Conservation (phyloP, 148 eudicot species). For the Rhododendron simsii region DNA sequence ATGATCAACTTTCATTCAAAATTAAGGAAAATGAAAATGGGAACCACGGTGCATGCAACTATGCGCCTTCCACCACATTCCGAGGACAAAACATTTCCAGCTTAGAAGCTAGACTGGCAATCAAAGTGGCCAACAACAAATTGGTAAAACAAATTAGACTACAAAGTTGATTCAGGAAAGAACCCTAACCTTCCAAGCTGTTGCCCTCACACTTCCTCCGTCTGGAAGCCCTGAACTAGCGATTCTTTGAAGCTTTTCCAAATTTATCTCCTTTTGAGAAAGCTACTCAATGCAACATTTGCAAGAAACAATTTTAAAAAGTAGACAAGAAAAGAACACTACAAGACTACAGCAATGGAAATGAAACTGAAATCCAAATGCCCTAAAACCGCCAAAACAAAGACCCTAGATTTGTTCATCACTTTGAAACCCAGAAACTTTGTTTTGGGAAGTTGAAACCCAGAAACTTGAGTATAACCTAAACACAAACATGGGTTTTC, state of each 20-base stretch:
- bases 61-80: background rate
- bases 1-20: background rate
- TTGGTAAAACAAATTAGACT: background rate
- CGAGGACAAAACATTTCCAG: too few relatives aligned
- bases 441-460: background rate
- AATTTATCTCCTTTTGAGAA: slow-evolving; percentile 47
- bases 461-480: background rate
- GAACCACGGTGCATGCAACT: background rate
- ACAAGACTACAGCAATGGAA: background rate
- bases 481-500: background rate
- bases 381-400: background rate
- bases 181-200: slow-evolving; percentile 59
- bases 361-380: background rate
- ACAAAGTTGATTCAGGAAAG: background rate
- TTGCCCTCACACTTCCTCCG: slow-evolving; percentile 51
- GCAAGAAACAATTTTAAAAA: background rate
- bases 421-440: background rate
- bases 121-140: background rate
- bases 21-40: background rate
- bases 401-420: background rate
- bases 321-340: background rate
- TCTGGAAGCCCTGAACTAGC: slow-evolving; percentile 55
- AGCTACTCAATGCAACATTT: slow-evolving; percentile 29
- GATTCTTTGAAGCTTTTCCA: slow-evolving; percentile 59
- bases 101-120: background rate